Base-by-base conservation (phyloP, 108 stramenopile species). In the Conticribra weissflogii region DNA sequence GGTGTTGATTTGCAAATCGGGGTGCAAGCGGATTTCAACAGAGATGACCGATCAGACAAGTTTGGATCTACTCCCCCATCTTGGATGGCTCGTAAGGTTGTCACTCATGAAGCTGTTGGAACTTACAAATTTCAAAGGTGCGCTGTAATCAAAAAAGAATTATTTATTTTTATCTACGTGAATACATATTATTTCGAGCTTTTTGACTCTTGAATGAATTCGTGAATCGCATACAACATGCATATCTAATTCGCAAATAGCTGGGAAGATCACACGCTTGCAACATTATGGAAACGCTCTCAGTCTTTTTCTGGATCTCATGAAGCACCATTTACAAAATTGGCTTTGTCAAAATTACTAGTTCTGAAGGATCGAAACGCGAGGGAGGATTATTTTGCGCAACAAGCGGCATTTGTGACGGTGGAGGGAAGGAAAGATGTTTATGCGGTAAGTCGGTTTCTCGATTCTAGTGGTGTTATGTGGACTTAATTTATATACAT, bases 231-330 rank as follows among this genome's bases (percentile, higher is more conserved):
- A n/a, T n/a, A n/a, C n/a, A n/a, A n/a, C n/a, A n/a, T n/a, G n/a
- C n/a, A n/a, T n/a, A n/a, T n/a, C n/a, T n/a, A n/a, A n/a, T n/a
- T n/a, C n/a, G n/a, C n/a, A 14, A 58, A 32, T 53, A 85, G 74
- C 22, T 89, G 79, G 23, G 59, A 72, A 32, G 92, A 94, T 53
- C 68, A 68, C 52, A 95, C 90, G 0, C 56, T 88, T 23, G 88
- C 83, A 47, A 88, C 91, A n/a, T 62, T 92, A 55, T 95, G 94
- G 94, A 86, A 79, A 69, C 85, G 89, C 0, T 83, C 88, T 3
- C 31, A 47, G 24, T 65, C 81, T 5, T 65, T 75, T 25, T 59
- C 77, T 9, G 52, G 73, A 16, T 30, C 54, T 15, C 33, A 68
- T n/a, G 34, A 67, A 14, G 89, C 89, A 36, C 90, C 94, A 16